Evolutionary conservation across 2,329 filamentous ascomycete species (phyloP), one percentile per base, ranked within the genome.

Genomic region (Cercospora nicotianae): DNA sequence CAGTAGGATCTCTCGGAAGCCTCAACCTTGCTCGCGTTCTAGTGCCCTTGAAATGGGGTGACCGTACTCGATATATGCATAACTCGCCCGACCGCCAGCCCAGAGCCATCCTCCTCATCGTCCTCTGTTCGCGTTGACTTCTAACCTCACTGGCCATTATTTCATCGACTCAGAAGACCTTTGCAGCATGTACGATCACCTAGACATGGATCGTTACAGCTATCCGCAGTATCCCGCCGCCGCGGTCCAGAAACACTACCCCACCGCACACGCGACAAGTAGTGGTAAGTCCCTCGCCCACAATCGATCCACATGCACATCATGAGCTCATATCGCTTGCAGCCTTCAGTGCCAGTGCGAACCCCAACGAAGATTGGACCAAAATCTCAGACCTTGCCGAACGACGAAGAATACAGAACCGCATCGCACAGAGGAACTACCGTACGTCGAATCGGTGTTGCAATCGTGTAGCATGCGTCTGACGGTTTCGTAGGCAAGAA

Each of bases 341-440:
- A 64, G 62, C 94, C 75, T 97, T 96, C 85, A 96, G 92, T 82
- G 91, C 91, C 76, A 96, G 93, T 72, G 94, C 94, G 75, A 96
- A 96, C 80, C 92, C 94, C 65, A 94, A 97, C 78, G 94, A 98
- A 83, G 94, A 98, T 83, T 98, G 94, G 94, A 97, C 94, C 78
- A 96, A 97, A 88, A 97, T 98, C 79, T 96, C 94, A 67, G 94
- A 98, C 81, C 89, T 98, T 68, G 94, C 94, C 62, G 94, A 98
- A 83, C 90, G 95, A 77, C 87, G 94, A 76, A 88, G 94, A 78
- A 97, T 97, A 83, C 94, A 98, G 83, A 98, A 98, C 83, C 90
- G 94, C 75, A 97, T 98, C 85, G 94, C 94, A 74, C 94, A 98
- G 83, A 90, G 94, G 77, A 97, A 97, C 84, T 97, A 97, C 84